Conservation (phyloP, 305 asterid genomes). For the Striga hermonthica region DNA sequence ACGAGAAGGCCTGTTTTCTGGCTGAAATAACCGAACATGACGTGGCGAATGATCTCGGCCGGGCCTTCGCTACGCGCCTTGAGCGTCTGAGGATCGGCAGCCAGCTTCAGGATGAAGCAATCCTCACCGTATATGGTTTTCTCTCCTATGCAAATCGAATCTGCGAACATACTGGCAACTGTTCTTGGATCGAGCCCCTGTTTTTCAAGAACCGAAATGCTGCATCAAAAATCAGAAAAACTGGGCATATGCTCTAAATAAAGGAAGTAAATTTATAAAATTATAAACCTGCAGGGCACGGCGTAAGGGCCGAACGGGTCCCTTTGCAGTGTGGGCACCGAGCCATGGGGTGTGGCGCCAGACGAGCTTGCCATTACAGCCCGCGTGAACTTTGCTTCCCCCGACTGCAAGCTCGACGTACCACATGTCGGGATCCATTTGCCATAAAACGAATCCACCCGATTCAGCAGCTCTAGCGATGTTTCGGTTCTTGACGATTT, state of each 20-base stretch:
- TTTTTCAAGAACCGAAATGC: not conserved
- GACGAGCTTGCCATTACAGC: constrained; percentile 83
- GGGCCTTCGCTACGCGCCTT: constrained; percentile 84
- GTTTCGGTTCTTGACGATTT: constrained; percentile 69
- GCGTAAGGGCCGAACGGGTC: constrained; percentile 78
- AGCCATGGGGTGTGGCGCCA: constrained; percentile 97
- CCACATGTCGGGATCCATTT: constrained; percentile 89
- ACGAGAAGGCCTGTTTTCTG: constrained; percentile 81
- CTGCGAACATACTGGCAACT: constrained; percentile 69
- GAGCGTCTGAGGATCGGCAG: constrained; percentile 68
- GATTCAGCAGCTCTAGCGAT: constrained; percentile 64
- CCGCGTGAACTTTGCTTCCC: constrained; percentile 88
- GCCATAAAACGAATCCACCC: constrained; percentile 90
- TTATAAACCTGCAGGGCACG: constrained; percentile 76
- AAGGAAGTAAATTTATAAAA: no score
- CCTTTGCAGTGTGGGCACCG: constrained; percentile 81
- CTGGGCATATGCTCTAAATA: not conserved
- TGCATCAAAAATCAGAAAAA: no score
- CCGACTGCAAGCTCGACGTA: constrained; percentile 88
- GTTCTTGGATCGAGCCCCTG: constrained; percentile 89
- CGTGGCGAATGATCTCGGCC: constrained; percentile 81
- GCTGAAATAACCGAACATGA: constrained; percentile 83
- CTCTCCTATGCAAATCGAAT: constrained; percentile 80
- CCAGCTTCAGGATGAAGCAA: constrained; percentile 79
- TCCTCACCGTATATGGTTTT: constrained; percentile 74